Evolutionary conservation across 768 basidiomycete genomes (phyloP).

Genomic region (Hericium rajendrae): DNA sequence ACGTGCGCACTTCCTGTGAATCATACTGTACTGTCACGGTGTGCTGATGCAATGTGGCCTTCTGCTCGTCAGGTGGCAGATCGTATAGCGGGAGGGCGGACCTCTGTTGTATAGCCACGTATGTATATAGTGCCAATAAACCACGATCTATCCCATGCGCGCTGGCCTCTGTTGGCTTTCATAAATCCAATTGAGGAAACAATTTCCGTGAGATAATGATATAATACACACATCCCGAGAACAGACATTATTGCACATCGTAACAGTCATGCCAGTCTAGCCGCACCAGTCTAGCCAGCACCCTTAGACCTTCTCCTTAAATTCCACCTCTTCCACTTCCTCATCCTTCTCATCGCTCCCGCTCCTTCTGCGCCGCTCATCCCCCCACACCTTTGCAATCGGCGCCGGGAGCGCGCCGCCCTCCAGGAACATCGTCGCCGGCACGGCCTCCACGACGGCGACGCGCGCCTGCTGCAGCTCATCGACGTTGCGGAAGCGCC

Average conservation of each 20-base stretch:
- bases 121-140: too few species aligned
- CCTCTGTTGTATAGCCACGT: constrained; percentile 23
- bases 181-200: too few species aligned
- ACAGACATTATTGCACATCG: too few species aligned
- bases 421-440: neutral
- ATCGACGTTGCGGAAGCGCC: constrained; percentile 29
- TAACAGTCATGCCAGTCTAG: too few species aligned
- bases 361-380: neutral
- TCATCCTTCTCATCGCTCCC: neutral
- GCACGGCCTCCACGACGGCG: neutral
- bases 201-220: too few species aligned
- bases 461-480: neutral
- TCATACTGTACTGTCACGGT: neutral
- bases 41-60: neutral
- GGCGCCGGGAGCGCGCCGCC: neutral
- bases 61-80: constrained; percentile 20
- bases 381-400: neutral
- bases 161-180: too few species aligned
- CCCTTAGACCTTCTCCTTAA: neutral
- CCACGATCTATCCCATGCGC: too few species aligned
- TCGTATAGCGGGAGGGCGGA: constrained; percentile 26
- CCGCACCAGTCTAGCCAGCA: too few species aligned
- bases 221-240: too few species aligned
- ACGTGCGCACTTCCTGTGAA: constrained; percentile 40
- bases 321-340: neutral